phyloP scores from a whole-genome alignment of 1,284 basidiomycete genomes.

The Irpex rosettiformis region DNA sequence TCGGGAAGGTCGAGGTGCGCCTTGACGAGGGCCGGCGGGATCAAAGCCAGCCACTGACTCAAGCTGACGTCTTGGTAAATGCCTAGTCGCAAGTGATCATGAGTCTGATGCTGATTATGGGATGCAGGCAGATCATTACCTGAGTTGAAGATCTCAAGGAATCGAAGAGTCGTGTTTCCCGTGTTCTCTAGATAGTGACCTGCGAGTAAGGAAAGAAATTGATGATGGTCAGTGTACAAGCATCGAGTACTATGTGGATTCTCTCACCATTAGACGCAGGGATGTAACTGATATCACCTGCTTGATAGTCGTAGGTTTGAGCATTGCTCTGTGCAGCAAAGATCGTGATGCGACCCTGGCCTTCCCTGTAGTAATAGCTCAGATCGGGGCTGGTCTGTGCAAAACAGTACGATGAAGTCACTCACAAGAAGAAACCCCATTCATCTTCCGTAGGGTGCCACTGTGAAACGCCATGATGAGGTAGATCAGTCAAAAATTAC shows the following conservation, averaged over 20 bases:
- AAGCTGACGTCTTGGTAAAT: constrained; percentile 28
- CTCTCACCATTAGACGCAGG: constrained; percentile 33
- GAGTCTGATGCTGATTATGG: neutral
- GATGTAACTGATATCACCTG: constrained; percentile 58
- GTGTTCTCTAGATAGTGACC: constrained; percentile 72
- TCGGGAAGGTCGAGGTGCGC: constrained; percentile 50
- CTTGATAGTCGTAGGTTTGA: constrained; percentile 66
- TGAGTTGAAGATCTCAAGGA: constrained; percentile 62
- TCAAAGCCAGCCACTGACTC: constrained; percentile 55
- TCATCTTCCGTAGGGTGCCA: constrained; percentile 75
- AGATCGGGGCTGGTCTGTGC: neutral
- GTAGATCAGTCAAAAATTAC: constrained; percentile 5
- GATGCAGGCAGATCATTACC: constrained; percentile 25
- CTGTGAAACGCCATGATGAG: constrained; percentile 31
- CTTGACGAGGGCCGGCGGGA: constrained; percentile 54
- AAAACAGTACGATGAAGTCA: constrained; percentile 2
- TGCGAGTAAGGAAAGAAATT: constrained; percentile 17
- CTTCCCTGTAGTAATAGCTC: constrained; percentile 37
- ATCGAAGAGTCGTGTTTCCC: constrained; percentile 55
- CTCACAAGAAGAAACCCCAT: constrained; percentile 55
- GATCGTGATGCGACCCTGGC: constrained; percentile 57
- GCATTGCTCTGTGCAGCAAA: constrained; percentile 62
- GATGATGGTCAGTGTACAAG: neutral
- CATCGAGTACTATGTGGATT: neutral
- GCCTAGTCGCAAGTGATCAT: constrained; percentile 14